Evolutionary conservation across 1,139 yeast species (phyloP).

Genomic region (Hemisphaericaspora lyxosophila): DNA sequence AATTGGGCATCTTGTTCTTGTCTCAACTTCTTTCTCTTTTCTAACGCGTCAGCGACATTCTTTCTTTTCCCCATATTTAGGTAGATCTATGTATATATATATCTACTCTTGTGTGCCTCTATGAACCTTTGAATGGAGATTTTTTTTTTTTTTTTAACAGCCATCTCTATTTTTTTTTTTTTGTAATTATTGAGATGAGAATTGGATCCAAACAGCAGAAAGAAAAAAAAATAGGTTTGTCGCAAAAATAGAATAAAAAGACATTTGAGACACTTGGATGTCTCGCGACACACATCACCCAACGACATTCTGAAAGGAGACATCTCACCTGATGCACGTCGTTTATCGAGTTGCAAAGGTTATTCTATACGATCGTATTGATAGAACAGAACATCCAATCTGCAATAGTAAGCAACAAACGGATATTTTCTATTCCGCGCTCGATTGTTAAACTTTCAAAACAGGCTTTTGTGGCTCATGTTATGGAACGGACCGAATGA

Average conservation of each 20-base stretch:
- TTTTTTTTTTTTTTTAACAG: constrained; percentile 4
- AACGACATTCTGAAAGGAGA: no score
- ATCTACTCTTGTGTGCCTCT: constrained; percentile 1
- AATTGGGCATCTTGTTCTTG: constrained; percentile 49
- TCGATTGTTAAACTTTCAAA: no score
- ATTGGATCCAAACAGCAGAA: not conserved
- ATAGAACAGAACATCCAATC: constrained; percentile 2
- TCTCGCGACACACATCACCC: no score
- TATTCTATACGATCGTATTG: constrained; percentile 5
- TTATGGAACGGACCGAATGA: no score
- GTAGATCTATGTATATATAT: not conserved
- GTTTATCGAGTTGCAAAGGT: not conserved
- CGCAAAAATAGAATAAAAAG: not conserved
- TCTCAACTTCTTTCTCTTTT: constrained; percentile 51
- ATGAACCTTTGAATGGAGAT: no score
- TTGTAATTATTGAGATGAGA: constrained; percentile 1
- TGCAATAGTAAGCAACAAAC: no score
- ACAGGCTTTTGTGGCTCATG: no score
- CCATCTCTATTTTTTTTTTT: not conserved
- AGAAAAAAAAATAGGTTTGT: constrained; percentile 1
- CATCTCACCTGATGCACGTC: not conserved
- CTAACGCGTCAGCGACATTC: constrained; percentile 43
- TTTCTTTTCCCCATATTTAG: constrained; percentile 42
- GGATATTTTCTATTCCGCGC: no score
- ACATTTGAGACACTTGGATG: not conserved